A percentile compares a stretch with the other conserved stretches of the same genome.
These are phyloP conservation scores for Coniferiporia weirii DNA, from an alignment of 1,284 basidiomycete genomes.

Conservation along the genomic window DNA sequence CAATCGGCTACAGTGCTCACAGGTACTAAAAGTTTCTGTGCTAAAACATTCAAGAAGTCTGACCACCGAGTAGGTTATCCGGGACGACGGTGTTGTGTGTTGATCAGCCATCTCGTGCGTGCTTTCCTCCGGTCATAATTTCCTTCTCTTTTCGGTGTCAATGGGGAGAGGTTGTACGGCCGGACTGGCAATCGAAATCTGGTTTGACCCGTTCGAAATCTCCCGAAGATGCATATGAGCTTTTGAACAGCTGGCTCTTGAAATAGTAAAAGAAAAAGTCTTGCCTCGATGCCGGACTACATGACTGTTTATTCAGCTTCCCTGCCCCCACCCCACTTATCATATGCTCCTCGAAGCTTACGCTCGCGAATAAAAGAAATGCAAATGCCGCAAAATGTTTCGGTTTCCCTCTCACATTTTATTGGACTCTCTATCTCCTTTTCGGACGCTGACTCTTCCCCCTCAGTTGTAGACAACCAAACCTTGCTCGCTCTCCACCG, in stretches of 20 bases:
- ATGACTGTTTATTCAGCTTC: no score
- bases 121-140: not conserved
- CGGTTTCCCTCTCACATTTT: not conserved
- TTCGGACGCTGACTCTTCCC: slow-evolving; percentile 22
- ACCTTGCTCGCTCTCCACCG: slow-evolving; percentile 78
- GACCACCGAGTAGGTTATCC: slow-evolving; percentile 1
- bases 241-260: no score
- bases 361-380: no score
- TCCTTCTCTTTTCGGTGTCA: not conserved
- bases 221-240: no score
- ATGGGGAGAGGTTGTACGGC: not conserved
- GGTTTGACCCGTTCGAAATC: not conserved
- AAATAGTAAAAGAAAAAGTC: no score
- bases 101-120: slow-evolving; percentile 18
- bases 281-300: no score
- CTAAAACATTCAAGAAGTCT: not conserved
- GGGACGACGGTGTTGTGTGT: slow-evolving; percentile 10
- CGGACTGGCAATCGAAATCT: not conserved
- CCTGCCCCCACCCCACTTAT: no score
- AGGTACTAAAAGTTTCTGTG: not conserved
- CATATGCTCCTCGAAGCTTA: no score
- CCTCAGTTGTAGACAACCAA: slow-evolving; percentile 48
- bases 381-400: not conserved
- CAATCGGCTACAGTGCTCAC: slow-evolving; percentile 47
- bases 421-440: not conserved